Percentiles rank a stretch among this genome's conserved stretches.
phyloP scores from a whole-genome alignment of 169 alveolate genomes.

The Cryptosporidium meleagridis region DNA sequence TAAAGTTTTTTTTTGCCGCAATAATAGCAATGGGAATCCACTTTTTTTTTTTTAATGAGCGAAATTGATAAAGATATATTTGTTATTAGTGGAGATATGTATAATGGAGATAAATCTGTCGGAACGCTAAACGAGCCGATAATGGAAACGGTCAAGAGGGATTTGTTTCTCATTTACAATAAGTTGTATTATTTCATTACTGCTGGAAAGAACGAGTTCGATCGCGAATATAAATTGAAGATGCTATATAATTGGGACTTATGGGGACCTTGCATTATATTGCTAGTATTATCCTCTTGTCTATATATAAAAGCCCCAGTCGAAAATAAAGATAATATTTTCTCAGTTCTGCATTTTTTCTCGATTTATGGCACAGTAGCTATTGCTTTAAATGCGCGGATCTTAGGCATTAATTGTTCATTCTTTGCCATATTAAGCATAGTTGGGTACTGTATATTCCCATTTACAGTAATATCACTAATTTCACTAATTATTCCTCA shows the following conservation, averaged over 20 bases:
- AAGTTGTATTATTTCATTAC: conserved; percentile 24
- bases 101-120: not conserved
- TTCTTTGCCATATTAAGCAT: conserved; percentile 60
- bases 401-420: conserved; percentile 56
- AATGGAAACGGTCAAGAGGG: conserved; percentile 37
- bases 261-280: conserved; percentile 69
- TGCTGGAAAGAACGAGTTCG: not conserved
- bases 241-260: conserved; percentile 69
- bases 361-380: conserved; percentile 25
- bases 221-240: conserved; percentile 22
- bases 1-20: conserved; percentile 8
- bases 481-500: conserved; percentile 45
- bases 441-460: conserved; percentile 46
- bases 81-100: conserved; percentile 18
- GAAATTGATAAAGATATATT: conserved; percentile 4
- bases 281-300: conserved; percentile 45
- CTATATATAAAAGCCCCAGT: conserved; percentile 52
- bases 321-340: conserved; percentile 34
- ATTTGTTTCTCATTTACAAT: conserved; percentile 15
- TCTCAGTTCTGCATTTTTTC: conserved; percentile 32
- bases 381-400: conserved; percentile 43
- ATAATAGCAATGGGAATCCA: not conserved
- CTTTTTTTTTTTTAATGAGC: not conserved
- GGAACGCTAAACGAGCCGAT: conserved; percentile 54
- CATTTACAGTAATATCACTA: conserved; percentile 49